phyloP scores from a whole-genome alignment of 306 rosid species.

The Biancaea sappan region DNA sequence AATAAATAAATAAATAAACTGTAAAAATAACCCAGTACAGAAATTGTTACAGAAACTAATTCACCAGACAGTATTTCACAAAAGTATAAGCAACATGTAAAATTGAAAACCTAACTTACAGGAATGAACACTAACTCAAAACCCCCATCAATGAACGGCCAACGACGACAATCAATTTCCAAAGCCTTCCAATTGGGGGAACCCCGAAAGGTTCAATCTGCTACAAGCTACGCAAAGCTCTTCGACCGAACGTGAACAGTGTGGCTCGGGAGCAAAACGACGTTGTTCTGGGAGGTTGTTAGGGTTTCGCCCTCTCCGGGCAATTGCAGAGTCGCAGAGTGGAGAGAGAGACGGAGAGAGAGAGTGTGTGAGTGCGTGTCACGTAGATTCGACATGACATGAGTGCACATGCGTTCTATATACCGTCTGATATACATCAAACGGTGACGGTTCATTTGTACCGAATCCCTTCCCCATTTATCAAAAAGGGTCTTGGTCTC shows the following conservation, averaged over 20 bases:
- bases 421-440: slow-evolving; percentile 41
- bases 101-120: slow-evolving; percentile 34
- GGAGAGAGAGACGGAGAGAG: slow-evolving; percentile 16
- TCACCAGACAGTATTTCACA: neutral
- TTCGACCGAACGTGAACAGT: neutral
- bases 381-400: slow-evolving; percentile 48
- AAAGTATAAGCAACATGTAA: slow-evolving; percentile 14
- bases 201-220: neutral
- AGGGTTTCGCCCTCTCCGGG: slow-evolving; percentile 43
- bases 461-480: slow-evolving; percentile 25
- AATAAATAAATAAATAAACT: neutral
- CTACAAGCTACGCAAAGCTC: neutral
- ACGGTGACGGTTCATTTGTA: slow-evolving; percentile 13
- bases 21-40: neutral
- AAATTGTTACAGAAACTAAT: neutral
- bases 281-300: slow-evolving; percentile 34
- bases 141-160: slow-evolving; percentile 6
- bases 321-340: slow-evolving; percentile 43
- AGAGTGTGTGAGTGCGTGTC: slow-evolving; percentile 49
- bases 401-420: slow-evolving; percentile 35
- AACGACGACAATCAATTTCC: neutral
- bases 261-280: slow-evolving; percentile 29
- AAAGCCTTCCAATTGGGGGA: neutral
- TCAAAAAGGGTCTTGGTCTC: slow-evolving; percentile 32
- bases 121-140: slow-evolving; percentile 1